Evolutionary conservation across 371 early-diverging fungal species (phyloP), one percentile per base, ranked within the genome.

Genomic region (Lichtheimia hyalospora): DNA sequence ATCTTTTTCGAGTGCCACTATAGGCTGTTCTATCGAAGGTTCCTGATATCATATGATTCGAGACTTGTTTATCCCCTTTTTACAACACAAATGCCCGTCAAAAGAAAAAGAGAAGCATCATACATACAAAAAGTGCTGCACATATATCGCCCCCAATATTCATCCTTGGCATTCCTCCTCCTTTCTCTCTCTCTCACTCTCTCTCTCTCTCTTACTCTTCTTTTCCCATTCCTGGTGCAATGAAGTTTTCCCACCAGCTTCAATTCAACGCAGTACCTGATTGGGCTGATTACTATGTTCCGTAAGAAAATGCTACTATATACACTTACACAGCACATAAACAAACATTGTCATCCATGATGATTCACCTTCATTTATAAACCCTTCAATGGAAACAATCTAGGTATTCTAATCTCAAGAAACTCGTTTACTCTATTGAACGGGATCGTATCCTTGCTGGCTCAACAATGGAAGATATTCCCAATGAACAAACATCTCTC

Each of bases 261-360:
- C 89, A 91, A 70, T 88, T 96, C 69, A 94, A 96, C 68, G 84
- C 92, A 28, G 91, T 90, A 25, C 94, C 94, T 49, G 95, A 94
- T 67, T 96, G 96, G 96, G 84, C 86, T 51, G 92, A 92, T 60
- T 80, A 87, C 70, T 91, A 91, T 69, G 49, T 92, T 51, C 86
- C 87, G 83, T 85, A 84, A 73, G 23, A 15, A 54, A 42, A 46
- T 21, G 21, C n/a, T 18, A 46, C 46, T 18, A 46, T 18, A 4
- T 5, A 5, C 44, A 44, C 44, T 3, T 6, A 43, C 18, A n/a
- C 44, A 44, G 15, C 46, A 18, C 46, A 46, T 16, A 34, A 34
- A 34, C 34, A 34, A 34, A 34, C 34, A 34, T 34, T 34, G 34
- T 34, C 34, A 34, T 34, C 34, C 6, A 34, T 27, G 27, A 27